Conservation (phyloP, 1,284 basidiomycete genomes). For the Microbotryum intermedium region DNA sequence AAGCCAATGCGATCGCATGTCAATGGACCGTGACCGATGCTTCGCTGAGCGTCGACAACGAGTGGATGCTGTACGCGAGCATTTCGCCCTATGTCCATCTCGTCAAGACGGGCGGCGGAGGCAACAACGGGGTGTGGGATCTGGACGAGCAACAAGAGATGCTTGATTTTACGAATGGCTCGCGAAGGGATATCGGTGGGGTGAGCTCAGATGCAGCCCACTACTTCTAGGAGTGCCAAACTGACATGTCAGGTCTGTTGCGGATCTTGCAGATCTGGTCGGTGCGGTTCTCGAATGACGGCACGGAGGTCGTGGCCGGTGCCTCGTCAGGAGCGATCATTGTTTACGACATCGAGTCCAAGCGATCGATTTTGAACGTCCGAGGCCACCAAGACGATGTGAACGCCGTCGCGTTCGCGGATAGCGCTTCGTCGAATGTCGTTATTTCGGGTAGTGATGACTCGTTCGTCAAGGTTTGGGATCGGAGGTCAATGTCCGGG, state of each 20-base stretch:
- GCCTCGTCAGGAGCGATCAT: conserved; percentile 57
- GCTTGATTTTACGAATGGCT: conserved; percentile 54
- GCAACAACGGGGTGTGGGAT: conserved; percentile 40
- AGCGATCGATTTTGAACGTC: conserved; percentile 71
- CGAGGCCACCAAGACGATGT: conserved; percentile 80
- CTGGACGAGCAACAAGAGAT: conserved; percentile 51
- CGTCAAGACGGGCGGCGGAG: conserved; percentile 62
- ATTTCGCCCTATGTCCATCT: conserved; percentile 64
- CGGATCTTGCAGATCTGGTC: conserved; percentile 59
- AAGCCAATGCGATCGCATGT: conserved; percentile 51
- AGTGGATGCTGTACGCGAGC: conserved; percentile 86
- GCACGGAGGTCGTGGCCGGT: conserved; percentile 70
- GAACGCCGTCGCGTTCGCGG: conserved; percentile 52
- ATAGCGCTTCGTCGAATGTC: conserved; percentile 76
- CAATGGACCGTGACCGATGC: conserved; percentile 90
- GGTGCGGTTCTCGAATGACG: conserved; percentile 90
- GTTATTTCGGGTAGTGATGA: conserved; percentile 92
- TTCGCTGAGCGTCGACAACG: conserved; percentile 81
- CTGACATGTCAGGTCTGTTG: not conserved
- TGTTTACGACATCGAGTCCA: conserved; percentile 81
- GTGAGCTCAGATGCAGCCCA: conserved; percentile 11
- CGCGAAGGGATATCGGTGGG: conserved; percentile 28
- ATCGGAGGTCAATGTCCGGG: conserved; percentile 68
- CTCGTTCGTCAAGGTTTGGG: conserved; percentile 91
- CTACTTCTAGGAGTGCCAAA: not conserved